These are phyloP conservation scores for Brassica napus DNA, from an alignment of 345 rosid species.

Conservation along the genomic window Da-Ae NC_063442.1:34132001-34132500, in stretches of 20 bases:
- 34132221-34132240: slow-evolving; percentile 35
- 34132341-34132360: not conserved
- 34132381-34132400: slow-evolving; percentile 2
- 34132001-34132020: not conserved
- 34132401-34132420: not conserved
- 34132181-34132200: slow-evolving; percentile 45
- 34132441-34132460: not conserved
- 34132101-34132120: not conserved
- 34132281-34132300: not conserved
- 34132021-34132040: not conserved
- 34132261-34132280: not conserved
- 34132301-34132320: not conserved
- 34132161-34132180: slow-evolving; percentile 44
- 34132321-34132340: not conserved
- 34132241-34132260: slow-evolving; percentile 29
- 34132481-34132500: not conserved
- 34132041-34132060: not conserved
- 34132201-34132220: slow-evolving; percentile 47
- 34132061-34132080: not conserved
- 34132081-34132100: not conserved
- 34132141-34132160: slow-evolving; percentile 43
- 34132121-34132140: not conserved
- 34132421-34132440: not conserved
- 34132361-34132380: not conserved
- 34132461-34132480: slow-evolving; percentile 20